Evolutionary conservation across 129 eudicot genomes (phyloP), one percentile per base, ranked within the genome.

Genomic region (Kitagawia praeruptora): DNA sequence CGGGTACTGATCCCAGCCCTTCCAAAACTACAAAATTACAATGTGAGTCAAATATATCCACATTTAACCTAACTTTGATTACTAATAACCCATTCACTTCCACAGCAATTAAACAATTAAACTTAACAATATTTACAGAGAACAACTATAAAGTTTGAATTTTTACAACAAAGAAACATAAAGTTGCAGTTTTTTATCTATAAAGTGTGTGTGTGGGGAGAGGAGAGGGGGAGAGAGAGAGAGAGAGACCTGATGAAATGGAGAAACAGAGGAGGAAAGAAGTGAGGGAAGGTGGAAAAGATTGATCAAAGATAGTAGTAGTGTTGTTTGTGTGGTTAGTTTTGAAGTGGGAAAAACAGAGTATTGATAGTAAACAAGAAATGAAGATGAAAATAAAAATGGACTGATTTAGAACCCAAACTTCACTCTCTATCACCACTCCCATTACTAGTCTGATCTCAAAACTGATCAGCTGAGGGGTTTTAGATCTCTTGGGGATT

Each of bases 1-100:
- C 99, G 80, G 85, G 85, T 78, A 90, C 93, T 15, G 86, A 78
- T 96, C 91, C 85, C 77, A 91, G 78, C 45, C 99, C 99, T 86
- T 95, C 93, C 89, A 92, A 77, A 56, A 90, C 97, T 92, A 74
- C 38, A 46, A 1, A 82, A 74, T 41, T 75, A 86, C 5, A 76
- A 51, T 3, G 42, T 74, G 63, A 31, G 14, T 67, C 13, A 41
- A 46, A 80, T 42, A 82, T 31, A 70, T 1, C n/a, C 45, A 25
- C 28, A 34, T 75, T 70, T 41, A 28, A 61, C 38, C 41, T 21
- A 25, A 75, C 44, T 58, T 58, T 3, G 3, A 58, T 58, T 6
- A 8, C 31, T n/a, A 8, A 58, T 8, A 58, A 58, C 66, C 66
- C 66, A 58, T 58, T 23, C n/a, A 58, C 3, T 9, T 3, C 31